A percentile compares a stretch with the other conserved stretches of the same genome.
These are phyloP conservation scores for Solanum pinnatisectum DNA, from an alignment of 257 asterid genomes.

Conservation along the genomic window DNA sequence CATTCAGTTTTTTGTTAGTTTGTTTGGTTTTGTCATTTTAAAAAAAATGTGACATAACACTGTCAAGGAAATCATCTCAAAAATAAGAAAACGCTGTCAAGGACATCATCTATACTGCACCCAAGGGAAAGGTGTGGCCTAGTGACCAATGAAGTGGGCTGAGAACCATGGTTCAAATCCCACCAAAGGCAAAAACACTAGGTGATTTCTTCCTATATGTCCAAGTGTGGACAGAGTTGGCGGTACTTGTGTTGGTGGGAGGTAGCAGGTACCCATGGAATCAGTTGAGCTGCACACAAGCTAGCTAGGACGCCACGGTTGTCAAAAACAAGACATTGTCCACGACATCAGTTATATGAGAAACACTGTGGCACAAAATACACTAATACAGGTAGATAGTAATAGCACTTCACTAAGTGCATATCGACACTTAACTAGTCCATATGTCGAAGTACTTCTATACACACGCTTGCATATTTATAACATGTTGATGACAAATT, in stretches of 20 bases:
- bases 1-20: neutral
- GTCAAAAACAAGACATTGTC: neutral
- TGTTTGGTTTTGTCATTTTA: neutral
- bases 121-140: neutral
- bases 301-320: neutral
- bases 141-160: neutral
- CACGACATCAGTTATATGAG: neutral
- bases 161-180: neutral
- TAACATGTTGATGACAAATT: neutral
- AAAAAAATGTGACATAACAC: neutral
- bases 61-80: neutral
- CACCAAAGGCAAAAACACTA: neutral
- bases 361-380: neutral
- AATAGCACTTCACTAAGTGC: neutral
- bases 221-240: neutral
- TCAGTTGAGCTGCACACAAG: neutral
- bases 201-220: neutral
- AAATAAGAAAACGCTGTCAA: neutral
- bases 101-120: neutral
- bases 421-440: neutral
- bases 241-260: neutral
- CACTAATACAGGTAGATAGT: neutral
- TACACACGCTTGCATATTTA: neutral
- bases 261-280: neutral
- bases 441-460: neutral